Conservation (phyloP, 495 filamentous ascomycete genomes). For the Aspergillus homomorphus region DNA sequence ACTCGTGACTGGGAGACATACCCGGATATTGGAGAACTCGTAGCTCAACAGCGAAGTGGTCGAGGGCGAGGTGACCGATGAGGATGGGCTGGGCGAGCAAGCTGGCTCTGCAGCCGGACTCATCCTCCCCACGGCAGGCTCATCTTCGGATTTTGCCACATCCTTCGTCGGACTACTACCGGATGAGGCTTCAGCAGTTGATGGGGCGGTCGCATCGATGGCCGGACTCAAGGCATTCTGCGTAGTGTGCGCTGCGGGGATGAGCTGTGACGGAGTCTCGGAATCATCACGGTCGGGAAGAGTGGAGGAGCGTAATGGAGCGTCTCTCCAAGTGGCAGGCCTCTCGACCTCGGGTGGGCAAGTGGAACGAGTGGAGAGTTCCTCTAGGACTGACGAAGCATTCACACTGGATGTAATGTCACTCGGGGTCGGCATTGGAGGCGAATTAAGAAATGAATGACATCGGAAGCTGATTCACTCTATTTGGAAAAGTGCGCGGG, state of each 20-base stretch:
- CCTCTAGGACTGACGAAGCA: conserved; percentile 46
- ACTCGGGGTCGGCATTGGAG: conserved; percentile 60
- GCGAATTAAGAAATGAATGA: conserved; percentile 37
- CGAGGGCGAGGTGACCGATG: conserved; percentile 33
- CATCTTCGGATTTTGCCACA: conserved; percentile 35
- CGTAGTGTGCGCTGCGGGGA: conserved; percentile 26
- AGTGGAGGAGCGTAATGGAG: conserved; percentile 23
- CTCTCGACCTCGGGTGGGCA: conserved; percentile 57
- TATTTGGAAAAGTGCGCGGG: too few relatives aligned
- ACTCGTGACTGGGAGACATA: conserved; percentile 31
- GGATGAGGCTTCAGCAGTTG: conserved; percentile 30
- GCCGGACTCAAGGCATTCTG: conserved; percentile 32
- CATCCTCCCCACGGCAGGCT: conserved; percentile 31
- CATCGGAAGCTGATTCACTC: conserved; percentile 31
- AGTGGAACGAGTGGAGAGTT: conserved; percentile 49
- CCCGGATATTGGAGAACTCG: conserved; percentile 65
- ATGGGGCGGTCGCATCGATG: conserved; percentile 32
- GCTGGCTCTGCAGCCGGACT: conserved; percentile 34
- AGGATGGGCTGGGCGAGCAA: conserved; percentile 26
- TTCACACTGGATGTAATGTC: conserved; percentile 42
- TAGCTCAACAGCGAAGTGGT: conserved; percentile 54
- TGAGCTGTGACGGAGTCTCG: conserved; percentile 30
- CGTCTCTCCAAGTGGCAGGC: conserved; percentile 40
- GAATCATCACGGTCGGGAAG: conserved; percentile 23
- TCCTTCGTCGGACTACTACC: conserved; percentile 24